Conservation (phyloP, 2,329 filamentous ascomycete genomes). For the Penicillium sp. region DNA sequence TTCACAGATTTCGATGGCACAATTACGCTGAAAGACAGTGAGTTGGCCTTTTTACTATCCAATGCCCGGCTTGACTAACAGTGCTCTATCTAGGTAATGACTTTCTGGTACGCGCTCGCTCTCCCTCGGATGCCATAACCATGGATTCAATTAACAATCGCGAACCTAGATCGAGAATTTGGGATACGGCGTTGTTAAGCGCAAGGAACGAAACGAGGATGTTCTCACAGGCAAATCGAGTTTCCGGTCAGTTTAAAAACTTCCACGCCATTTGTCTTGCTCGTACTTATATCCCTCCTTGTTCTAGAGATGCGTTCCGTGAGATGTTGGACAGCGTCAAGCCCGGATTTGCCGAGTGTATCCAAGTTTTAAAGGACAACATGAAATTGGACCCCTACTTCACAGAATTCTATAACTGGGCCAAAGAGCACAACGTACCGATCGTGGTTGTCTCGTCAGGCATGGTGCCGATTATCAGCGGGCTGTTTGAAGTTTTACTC, state of each 20-base stretch:
- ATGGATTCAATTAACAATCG: constrained; percentile 44
- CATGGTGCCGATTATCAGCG: constrained; percentile 88
- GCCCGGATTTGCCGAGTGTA: constrained; percentile 76
- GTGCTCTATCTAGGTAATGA: constrained; percentile 54
- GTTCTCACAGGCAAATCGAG: constrained; percentile 66
- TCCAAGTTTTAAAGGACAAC: constrained; percentile 71
- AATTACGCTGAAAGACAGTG: constrained; percentile 71
- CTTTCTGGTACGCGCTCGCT: constrained; percentile 49
- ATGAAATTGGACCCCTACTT: constrained; percentile 88
- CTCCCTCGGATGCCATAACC: background rate
- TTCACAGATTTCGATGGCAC: constrained; percentile 99
- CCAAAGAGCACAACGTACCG: constrained; percentile 75
- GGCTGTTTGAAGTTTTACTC: constrained; percentile 73
- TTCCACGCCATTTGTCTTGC: background rate
- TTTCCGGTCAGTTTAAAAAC: constrained; percentile 56
- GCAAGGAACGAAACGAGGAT: constrained; percentile 69
- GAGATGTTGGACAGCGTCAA: constrained; percentile 88
- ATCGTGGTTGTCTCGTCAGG: constrained; percentile 89
- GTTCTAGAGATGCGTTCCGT: constrained; percentile 69
- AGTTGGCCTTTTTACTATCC: constrained; percentile 25
- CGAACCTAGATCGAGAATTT: constrained; percentile 76
- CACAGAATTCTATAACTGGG: constrained; percentile 82
- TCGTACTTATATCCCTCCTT: background rate
- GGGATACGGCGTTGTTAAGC: constrained; percentile 71
- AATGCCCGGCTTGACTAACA: background rate